phyloP scores from a whole-genome alignment of 495 filamentous ascomycete species.

The Evansstolkia leycettana region DNA sequence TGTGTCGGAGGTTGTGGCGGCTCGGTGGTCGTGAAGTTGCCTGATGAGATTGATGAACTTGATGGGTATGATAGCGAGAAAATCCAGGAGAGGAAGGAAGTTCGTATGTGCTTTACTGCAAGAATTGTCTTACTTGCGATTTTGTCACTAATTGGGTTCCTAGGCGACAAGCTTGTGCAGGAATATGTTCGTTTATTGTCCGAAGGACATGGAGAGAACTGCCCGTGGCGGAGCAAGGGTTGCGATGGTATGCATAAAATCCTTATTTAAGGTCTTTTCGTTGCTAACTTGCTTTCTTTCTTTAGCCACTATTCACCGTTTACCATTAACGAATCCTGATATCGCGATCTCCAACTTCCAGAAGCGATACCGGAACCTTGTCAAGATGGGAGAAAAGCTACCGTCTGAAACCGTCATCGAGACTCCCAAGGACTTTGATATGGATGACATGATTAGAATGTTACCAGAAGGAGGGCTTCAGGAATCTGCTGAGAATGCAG shows the following conservation, averaged over 20 bases:
- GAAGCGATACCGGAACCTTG: constrained; percentile 45
- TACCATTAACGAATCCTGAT: constrained; percentile 45
- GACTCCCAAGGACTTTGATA: constrained; percentile 28
- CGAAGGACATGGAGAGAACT: constrained; percentile 68
- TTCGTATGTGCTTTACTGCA: constrained; percentile 25
- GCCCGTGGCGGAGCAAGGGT: constrained; percentile 73
- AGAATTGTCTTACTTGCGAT: background rate
- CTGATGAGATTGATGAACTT: constrained; percentile 40
- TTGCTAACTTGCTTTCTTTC: background rate
- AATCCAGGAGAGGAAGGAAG: constrained; percentile 52
- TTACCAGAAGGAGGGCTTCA: constrained; percentile 20
- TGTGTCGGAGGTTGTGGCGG: constrained; percentile 71
- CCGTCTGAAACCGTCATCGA: constrained; percentile 36
- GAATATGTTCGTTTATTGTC: constrained; percentile 61
- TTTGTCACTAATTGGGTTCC: constrained; percentile 6
- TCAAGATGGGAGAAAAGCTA: constrained; percentile 36
- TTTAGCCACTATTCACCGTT: constrained; percentile 39
- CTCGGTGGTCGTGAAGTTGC: constrained; percentile 71
- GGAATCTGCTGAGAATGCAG: constrained; percentile 7
- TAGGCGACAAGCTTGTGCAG: constrained; percentile 52
- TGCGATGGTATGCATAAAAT: constrained; percentile 55
- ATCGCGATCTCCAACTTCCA: constrained; percentile 42
- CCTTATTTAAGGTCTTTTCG: background rate
- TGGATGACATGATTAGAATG: constrained; percentile 18
- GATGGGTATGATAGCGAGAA: constrained; percentile 40